Evolutionary conservation across 768 basidiomycete species (phyloP).

Genomic region (Mycena rosella): DNA sequence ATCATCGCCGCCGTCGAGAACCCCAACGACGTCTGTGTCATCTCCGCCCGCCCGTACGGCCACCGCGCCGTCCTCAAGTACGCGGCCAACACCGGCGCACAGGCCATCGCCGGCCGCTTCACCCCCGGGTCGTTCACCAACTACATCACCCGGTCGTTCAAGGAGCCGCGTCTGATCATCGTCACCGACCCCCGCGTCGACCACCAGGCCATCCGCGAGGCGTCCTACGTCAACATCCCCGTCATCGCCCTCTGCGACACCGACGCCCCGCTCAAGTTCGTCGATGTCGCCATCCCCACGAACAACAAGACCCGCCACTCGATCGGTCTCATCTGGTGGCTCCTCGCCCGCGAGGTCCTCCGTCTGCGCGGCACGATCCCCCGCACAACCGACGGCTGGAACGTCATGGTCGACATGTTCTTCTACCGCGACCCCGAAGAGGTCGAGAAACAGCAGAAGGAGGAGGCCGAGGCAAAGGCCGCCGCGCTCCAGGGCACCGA

Average conservation of each 20-base stretch:
- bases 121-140: constrained; percentile 99
- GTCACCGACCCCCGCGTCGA: constrained; percentile 99
- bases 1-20: constrained; percentile 98
- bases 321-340: constrained; percentile 97
- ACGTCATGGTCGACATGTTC: constrained; percentile 99
- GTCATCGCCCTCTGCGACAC: constrained; percentile 99
- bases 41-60: constrained; percentile 98
- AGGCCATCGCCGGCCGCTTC: constrained; percentile 99
- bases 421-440: constrained; percentile 99
- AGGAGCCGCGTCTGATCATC: constrained; percentile 98
- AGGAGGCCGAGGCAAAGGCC: constrained; percentile 90
- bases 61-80: constrained; percentile 99
- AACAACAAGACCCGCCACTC: constrained; percentile 99
- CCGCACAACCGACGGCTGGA: constrained; percentile 93
- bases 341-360: constrained; percentile 97
- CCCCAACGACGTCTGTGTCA: constrained; percentile 97
- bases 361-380: constrained; percentile 95
- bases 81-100: constrained; percentile 97
- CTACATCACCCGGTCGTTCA: constrained; percentile 99
- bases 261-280: constrained; percentile 96
- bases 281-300: constrained; percentile 98
- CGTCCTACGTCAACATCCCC: constrained; percentile 99
- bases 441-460: constrained; percentile 97
- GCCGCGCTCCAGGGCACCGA: constrained; percentile 68
- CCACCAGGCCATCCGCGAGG: constrained; percentile 99